Evolutionary conservation across 495 filamentous ascomycete species (phyloP).

Genomic region (Trichoderma erinaceum): DNA sequence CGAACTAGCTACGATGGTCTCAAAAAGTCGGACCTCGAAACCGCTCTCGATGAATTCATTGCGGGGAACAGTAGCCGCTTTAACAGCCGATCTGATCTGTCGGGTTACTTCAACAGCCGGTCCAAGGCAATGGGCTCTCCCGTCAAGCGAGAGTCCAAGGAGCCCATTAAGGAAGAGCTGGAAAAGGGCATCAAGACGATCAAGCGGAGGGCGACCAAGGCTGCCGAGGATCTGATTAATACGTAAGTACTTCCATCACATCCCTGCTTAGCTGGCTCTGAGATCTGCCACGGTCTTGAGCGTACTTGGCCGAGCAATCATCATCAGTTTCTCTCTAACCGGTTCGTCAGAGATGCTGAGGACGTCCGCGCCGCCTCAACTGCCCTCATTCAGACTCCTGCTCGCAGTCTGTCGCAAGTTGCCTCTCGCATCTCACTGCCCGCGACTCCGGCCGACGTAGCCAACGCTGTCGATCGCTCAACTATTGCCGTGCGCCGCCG

Average conservation of each 20-base stretch:
- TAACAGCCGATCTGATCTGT: slow-evolving; percentile 55
- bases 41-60: slow-evolving; percentile 69
- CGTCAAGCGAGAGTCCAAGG: slow-evolving; percentile 58
- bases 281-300: neutral
- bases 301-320: neutral
- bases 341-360: slow-evolving; percentile 18
- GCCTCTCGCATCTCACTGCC: slow-evolving; percentile 58
- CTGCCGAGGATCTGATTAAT: slow-evolving; percentile 39
- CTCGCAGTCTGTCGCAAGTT: slow-evolving; percentile 43
- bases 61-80: slow-evolving; percentile 56
- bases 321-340: neutral
- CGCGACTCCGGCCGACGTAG: slow-evolving; percentile 76
- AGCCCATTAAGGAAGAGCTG: slow-evolving; percentile 36
- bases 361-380: slow-evolving; percentile 33
- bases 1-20: slow-evolving; percentile 56
- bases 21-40: slow-evolving; percentile 78
- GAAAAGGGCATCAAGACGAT: slow-evolving; percentile 37
- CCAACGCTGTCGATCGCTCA: slow-evolving; percentile 71
- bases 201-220: slow-evolving; percentile 42
- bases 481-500: slow-evolving; percentile 56
- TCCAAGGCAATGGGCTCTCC: slow-evolving; percentile 56
- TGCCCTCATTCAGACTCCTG: slow-evolving; percentile 53
- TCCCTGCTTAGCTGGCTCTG: neutral
- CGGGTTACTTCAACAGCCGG: slow-evolving; percentile 69
- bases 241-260: slow-evolving; percentile 34